These are phyloP conservation scores for Aspergillus quadricinctus DNA, from an alignment of 2,329 filamentous ascomycete species.

Conservation along the genomic window DNA sequence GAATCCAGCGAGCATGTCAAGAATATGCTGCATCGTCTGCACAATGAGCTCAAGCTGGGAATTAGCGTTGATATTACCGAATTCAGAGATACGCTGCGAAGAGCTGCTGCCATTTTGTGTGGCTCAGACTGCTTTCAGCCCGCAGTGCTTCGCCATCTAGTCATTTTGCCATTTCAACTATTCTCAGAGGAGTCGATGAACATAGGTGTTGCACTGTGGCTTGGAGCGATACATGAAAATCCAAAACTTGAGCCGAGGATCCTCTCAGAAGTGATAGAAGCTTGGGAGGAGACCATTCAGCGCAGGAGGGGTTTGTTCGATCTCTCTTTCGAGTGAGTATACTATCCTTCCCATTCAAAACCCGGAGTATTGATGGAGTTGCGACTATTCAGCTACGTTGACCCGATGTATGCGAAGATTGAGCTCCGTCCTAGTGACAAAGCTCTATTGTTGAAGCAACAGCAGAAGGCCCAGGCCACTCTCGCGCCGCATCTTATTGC, in stretches of 20 bases:
- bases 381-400: constrained; percentile 54
- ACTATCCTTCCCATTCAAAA: neutral
- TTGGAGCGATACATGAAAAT: constrained; percentile 95
- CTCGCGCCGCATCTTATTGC: constrained; percentile 82
- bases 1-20: constrained; percentile 45
- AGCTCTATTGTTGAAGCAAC: constrained; percentile 65
- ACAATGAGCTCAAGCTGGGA: constrained; percentile 64
- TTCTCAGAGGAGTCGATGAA: constrained; percentile 96
- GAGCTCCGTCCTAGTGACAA: constrained; percentile 92
- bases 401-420: constrained; percentile 86
- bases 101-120: constrained; percentile 82
- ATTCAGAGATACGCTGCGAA: constrained; percentile 73
- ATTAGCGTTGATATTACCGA: constrained; percentile 68
- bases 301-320: constrained; percentile 79
- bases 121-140: constrained; percentile 70
- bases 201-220: constrained; percentile 90
- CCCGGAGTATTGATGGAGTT: constrained; percentile 7
- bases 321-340: constrained; percentile 56
- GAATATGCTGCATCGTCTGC: constrained; percentile 65
- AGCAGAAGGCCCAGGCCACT: constrained; percentile 74
- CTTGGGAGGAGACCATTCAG: constrained; percentile 83
- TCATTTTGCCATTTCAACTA: constrained; percentile 85
- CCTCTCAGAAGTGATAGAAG: constrained; percentile 78
- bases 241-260: constrained; percentile 81
- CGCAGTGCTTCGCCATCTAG: constrained; percentile 77